Conservation (phyloP, 2,329 filamentous ascomycete genomes). For the Proliferodiscus dingleyae region DNA sequence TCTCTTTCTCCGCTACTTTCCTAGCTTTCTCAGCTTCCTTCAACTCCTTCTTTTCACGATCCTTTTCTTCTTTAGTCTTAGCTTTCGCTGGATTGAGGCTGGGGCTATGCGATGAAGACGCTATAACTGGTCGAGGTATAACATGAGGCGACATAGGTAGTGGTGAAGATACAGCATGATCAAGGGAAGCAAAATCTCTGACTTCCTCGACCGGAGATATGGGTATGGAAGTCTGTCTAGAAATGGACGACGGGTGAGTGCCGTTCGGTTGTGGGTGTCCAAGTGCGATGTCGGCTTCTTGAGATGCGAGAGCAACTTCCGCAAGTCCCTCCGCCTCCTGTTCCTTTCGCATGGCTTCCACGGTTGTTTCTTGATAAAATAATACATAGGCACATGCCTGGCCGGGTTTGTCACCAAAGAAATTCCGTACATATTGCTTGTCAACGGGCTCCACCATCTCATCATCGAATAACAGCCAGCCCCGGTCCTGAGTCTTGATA, state of each 20-base stretch:
- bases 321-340: conserved; percentile 71
- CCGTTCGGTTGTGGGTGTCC: conserved; percentile 44
- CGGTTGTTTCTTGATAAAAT: conserved; percentile 90
- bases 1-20: conserved; percentile 33
- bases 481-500: conserved; percentile 92
- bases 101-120: conserved; percentile 28
- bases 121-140: conserved; percentile 29
- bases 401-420: conserved; percentile 89
- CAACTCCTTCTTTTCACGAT: conserved; percentile 64
- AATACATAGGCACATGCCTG: conserved; percentile 94
- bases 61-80: conserved; percentile 56
- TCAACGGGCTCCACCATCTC: conserved; percentile 98
- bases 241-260: conserved; percentile 37
- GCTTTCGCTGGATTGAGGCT: conserved; percentile 20
- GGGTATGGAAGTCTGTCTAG: conserved; percentile 48
- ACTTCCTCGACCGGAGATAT: conserved; percentile 43
- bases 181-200: conserved; percentile 53
- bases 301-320: conserved; percentile 54
- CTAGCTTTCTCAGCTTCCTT: conserved; percentile 45
- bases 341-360: conserved; percentile 65
- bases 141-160: conserved; percentile 23
- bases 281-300: conserved; percentile 52
- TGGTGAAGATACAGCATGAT: conserved; percentile 63
- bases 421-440: conserved; percentile 92
- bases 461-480: conserved; percentile 95